Base-by-base conservation (phyloP, 2,329 filamentous ascomycete genomes). In the Sclerotinia glacialis region DNA sequence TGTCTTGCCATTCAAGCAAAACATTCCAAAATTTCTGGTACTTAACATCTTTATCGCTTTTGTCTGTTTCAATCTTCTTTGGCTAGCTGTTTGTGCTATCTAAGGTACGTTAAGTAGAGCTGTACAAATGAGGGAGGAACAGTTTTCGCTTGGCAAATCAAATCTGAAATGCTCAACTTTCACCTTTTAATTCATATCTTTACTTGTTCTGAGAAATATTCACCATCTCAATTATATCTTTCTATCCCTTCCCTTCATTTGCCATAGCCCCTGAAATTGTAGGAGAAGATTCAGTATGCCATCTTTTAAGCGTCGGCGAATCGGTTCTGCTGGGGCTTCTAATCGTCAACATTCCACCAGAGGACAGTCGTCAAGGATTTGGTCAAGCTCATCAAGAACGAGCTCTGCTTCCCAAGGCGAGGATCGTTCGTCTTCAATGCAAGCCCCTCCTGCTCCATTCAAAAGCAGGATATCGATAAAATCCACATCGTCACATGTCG, bases 221-320 rank as follows among this genome's bases (percentile, higher is more conserved):
- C 9, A 9, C 46, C 31, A 34, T 49, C 44, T 49, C 37, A 7
- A 21, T 26, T n/a, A 5, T 9, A 11, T 42, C 7, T 26, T 42
- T 21, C 23, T 28, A 6, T 54, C 18, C 23, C 23, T 37, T 2
- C 37, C 21, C 8, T 52, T 52, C 9, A 52, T 44, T 58, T 5
- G 52, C 60, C 8, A 8, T n/a, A 37, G 12, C 16, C 8, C 40
- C 21, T 12, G 16, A 14, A 46, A 34, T 31, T 16, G 31, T 9
- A 49, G 5, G 21, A 37, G n/a, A 61, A 50, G 44, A 26, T 23
- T 31, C 34, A 46, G 23, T 31, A 66, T 66, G 64, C 64, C 55
- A 16, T 47, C 71, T 8, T 73, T 67, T 65, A 76, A 74, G 67
- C 74, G 74, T 65, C 72, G 70, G 49, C 69, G 69, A 16, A 5